These are phyloP conservation scores for Salvia splendens DNA, from an alignment of 257 asterid species.

Conservation along the genomic window DNA sequence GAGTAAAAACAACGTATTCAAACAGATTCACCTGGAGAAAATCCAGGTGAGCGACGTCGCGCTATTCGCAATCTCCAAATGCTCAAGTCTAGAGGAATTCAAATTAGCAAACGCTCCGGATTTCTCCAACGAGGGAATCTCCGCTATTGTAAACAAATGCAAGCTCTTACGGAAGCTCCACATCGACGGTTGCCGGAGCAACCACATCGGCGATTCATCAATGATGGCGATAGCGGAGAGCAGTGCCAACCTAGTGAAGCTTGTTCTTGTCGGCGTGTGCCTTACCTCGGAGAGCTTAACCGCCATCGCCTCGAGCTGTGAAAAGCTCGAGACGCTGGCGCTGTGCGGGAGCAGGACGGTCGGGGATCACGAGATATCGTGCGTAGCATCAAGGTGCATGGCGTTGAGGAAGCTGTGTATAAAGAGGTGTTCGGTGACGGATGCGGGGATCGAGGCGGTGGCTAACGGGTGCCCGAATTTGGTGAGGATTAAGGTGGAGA, in stretches of 20 bases:
- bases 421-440: slow-evolving; percentile 72
- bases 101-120: slow-evolving; percentile 71
- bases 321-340: slow-evolving; percentile 68
- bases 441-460: slow-evolving; percentile 68
- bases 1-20: slow-evolving; percentile 40
- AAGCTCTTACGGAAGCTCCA: slow-evolving; percentile 77
- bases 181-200: slow-evolving; percentile 81
- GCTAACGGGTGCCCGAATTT: slow-evolving; percentile 79
- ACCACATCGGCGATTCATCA: slow-evolving; percentile 70
- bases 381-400: slow-evolving; percentile 56
- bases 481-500: slow-evolving; percentile 77
- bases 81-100: slow-evolving; percentile 54
- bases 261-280: slow-evolving; percentile 78
- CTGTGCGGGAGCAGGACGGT: slow-evolving; percentile 79
- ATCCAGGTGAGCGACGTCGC: slow-evolving; percentile 70
- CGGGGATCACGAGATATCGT: slow-evolving; percentile 72
- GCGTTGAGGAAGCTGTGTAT: slow-evolving; percentile 75
- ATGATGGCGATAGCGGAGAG: slow-evolving; percentile 63
- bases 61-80: slow-evolving; percentile 55
- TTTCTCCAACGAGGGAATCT: slow-evolving; percentile 65
- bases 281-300: slow-evolving; percentile 59
- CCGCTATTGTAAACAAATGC: slow-evolving; percentile 63
- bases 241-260: slow-evolving; percentile 55
- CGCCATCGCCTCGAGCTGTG: slow-evolving; percentile 64
- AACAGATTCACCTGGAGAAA: slow-evolving; percentile 74